A percentile compares a stretch with the other conserved stretches of the same genome.
phyloP scores from a whole-genome alignment of 139 green algal species.

The Coelastrella sp. region DNA sequence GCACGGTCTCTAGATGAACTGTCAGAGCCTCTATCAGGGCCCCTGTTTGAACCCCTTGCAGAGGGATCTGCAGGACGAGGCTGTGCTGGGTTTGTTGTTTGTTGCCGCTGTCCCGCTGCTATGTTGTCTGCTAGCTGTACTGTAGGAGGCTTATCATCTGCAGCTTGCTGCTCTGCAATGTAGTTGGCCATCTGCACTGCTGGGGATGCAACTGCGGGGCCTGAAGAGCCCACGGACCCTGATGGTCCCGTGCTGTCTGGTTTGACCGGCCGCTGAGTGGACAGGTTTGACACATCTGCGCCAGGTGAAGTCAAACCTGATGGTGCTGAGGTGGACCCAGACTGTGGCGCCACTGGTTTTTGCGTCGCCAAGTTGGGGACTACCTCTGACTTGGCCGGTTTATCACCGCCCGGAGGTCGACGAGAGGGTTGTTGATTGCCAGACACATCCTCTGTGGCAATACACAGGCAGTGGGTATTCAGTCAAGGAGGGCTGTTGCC shows the following conservation, averaged over 20 bases:
- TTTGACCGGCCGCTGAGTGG: no score
- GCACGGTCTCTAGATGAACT: not conserved
- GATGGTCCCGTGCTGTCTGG: no score
- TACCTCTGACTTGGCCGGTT: not conserved
- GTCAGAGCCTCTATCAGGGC: not conserved
- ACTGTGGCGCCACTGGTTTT: no score
- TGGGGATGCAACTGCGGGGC: no score
- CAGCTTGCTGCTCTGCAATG: no score
- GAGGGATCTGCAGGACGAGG: not conserved
- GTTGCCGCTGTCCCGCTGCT: slow-evolving; percentile 9
- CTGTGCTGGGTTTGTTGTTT: not conserved
- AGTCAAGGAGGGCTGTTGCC: no score
- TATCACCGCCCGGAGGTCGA: not conserved
- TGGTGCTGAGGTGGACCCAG: no score
- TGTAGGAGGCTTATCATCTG: no score
- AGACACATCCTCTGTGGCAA: not conserved
- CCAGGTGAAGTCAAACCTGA: no score
- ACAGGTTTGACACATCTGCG: no score
- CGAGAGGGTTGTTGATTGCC: not conserved
- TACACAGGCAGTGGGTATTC: not conserved
- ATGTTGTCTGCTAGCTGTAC: slow-evolving; percentile 30
- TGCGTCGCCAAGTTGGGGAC: not conserved
- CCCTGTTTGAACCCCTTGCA: not conserved
- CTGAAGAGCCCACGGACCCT: no score
- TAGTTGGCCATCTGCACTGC: no score